A percentile compares a stretch with the other conserved stretches of the same genome.
Evolutionary conservation across 495 filamentous ascomycete genomes (phyloP).

Genomic region (Podospora appendiculata): DNA sequence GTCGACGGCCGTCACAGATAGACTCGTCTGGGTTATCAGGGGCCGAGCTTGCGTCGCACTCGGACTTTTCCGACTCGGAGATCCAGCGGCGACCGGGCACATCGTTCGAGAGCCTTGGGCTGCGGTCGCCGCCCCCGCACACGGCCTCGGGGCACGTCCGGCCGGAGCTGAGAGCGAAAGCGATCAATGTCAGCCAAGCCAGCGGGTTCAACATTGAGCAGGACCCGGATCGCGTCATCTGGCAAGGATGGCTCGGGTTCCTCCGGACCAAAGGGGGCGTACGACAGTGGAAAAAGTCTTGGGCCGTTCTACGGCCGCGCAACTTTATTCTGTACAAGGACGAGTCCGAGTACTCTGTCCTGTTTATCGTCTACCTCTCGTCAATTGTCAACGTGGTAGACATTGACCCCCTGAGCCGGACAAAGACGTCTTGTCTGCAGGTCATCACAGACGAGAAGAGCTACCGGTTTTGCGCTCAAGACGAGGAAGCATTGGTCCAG

Average conservation of each 20-base stretch:
- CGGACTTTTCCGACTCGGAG: constrained; percentile 81
- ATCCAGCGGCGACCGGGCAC: constrained; percentile 28
- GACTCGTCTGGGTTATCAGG: constrained; percentile 70
- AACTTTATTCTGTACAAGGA: constrained; percentile 90
- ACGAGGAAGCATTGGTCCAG: constrained; percentile 75
- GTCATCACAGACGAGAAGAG: constrained; percentile 91
- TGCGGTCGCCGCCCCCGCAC: constrained; percentile 27
- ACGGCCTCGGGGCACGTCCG: constrained; percentile 4
- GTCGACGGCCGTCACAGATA: constrained; percentile 44
- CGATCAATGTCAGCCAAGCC: constrained; percentile 49
- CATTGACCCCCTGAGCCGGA: constrained; percentile 77
- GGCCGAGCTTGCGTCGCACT: constrained; percentile 79
- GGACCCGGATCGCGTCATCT: constrained; percentile 69
- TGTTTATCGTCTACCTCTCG: constrained; percentile 71
- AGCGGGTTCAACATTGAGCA: constrained; percentile 44
- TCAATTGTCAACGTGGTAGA: constrained; percentile 88
- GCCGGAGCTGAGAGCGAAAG: constrained; percentile 6
- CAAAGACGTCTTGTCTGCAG: constrained; percentile 81
- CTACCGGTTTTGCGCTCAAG: constrained; percentile 74
- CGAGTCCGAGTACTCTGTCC: constrained; percentile 80
- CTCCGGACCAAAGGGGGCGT: constrained; percentile 82
- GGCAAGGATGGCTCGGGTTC: constrained; percentile 84
- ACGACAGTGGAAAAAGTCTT: constrained; percentile 88
- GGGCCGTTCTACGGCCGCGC: constrained; percentile 84
- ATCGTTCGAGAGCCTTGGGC: constrained; percentile 36